phyloP scores from a whole-genome alignment of 805 yeast species.

The Groenewaldozyma tartarivorans region DNA sequence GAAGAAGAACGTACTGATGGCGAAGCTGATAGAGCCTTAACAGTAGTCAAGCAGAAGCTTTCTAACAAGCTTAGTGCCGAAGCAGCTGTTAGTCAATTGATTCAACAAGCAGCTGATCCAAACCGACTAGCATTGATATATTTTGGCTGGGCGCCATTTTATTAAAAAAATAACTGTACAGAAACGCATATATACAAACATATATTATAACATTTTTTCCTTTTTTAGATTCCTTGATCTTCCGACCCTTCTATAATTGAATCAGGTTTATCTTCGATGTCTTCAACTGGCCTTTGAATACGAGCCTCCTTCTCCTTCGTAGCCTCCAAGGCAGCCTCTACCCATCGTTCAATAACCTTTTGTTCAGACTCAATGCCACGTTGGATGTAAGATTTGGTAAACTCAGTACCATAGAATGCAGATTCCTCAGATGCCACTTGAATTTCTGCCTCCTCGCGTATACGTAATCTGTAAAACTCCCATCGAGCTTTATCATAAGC shows the following conservation, averaged over 20 bases:
- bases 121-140: constrained; percentile 64
- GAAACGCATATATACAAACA: neutral
- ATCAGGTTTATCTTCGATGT: constrained; percentile 17
- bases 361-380: constrained; percentile 67
- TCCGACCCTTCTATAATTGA: neutral
- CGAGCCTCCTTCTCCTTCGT: constrained; percentile 40
- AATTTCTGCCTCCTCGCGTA: constrained; percentile 69
- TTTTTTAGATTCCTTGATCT: neutral
- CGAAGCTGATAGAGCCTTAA: constrained; percentile 75
- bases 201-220: neutral
- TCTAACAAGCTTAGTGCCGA: constrained; percentile 68
- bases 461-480: constrained; percentile 81
- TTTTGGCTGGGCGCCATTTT: constrained; percentile 40
- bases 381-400: constrained; percentile 50
- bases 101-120: constrained; percentile 63
- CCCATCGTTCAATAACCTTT: constrained; percentile 63
- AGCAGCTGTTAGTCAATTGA: constrained; percentile 73
- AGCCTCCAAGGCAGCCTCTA: constrained; percentile 52
- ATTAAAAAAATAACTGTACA: constrained; percentile 12
- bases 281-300: constrained; percentile 20
- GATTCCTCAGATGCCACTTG: constrained; percentile 75
- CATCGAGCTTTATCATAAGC: constrained; percentile 82
- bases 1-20: constrained; percentile 45
- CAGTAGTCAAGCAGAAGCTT: constrained; percentile 62
- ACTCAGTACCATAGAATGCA: constrained; percentile 74